Base-by-base conservation (phyloP, 768 basidiomycete genomes). In the Sarcomyxa edulis region DNA sequence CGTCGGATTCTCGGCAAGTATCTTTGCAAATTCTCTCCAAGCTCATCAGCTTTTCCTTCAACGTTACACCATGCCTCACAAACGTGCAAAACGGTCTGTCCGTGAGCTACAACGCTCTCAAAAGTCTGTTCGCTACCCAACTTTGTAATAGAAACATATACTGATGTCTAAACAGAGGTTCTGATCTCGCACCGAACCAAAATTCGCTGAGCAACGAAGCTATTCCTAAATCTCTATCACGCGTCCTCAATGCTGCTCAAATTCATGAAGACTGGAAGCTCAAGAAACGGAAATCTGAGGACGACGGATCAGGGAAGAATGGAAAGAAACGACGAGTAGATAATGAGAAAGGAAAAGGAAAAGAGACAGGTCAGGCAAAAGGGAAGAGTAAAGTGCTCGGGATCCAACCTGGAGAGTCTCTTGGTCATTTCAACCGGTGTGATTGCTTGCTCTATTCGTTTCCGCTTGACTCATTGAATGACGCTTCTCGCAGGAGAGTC, bases 351-450 rank as follows among this genome's bases (percentile, higher is more conserved):
- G 48, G 29, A 26, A 46, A 48, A 28, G 43, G 43, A 35, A 36
- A 45, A 29, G 18, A 33, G 35, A 52, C 47, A 43, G 33, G 48
- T 35, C 44, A 37, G 33, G 2, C 37, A 48, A 40, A 34, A 53
- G 54, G 46, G 53, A 55, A 26, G 40, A 58, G 24, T 45, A 53
- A 42, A 27, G 44, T 43, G 6, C 51, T 81, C 27, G 62, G 50
- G 32, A 86, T 85, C 20, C 65, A 71, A 40, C 74, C 76, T 1
- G 77, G 81, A 30, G 87, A 90, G 56, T 79, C 84, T 1, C 68
- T 89, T 37, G 68, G 74, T 39, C 81, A 86, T 61, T 90, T 88
- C 56, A 83, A 87, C 55, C 67, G 76, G 86, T 86, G 48, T 36
- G 74, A 56, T 21, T 28, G 6, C 25, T 36, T 39, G 30, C n/a